Evolutionary conservation across 2,329 filamentous ascomycete species (phyloP).

Genomic region (Xylariaceae sp.): DNA sequence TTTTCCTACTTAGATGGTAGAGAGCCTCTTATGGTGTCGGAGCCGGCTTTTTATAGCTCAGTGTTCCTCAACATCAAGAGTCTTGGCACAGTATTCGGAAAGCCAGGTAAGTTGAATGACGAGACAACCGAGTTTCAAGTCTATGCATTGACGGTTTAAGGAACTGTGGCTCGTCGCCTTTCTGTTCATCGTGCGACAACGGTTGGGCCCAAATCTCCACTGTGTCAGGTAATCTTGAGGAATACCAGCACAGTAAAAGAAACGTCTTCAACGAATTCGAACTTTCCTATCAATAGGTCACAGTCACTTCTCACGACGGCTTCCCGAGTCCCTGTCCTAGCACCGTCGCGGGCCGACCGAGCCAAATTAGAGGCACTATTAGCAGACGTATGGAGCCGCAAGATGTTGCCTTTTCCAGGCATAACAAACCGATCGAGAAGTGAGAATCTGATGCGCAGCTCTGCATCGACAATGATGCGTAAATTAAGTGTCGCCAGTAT

Average conservation of each 20-base stretch:
- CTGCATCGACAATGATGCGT: conserved; percentile 82
- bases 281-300: conserved; percentile 65
- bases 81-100: conserved; percentile 71
- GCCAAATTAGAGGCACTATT: conserved; percentile 71
- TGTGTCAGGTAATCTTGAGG: conserved; percentile 78
- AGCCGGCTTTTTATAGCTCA: conserved; percentile 54
- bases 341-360: conserved; percentile 70
- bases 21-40: conserved; percentile 42
- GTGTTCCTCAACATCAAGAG: conserved; percentile 67
- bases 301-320: conserved; percentile 73
- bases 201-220: conserved; percentile 61
- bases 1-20: conserved; percentile 50
- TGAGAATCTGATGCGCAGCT: conserved; percentile 69
- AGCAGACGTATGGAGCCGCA: conserved; percentile 78
- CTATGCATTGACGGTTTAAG: conserved; percentile 29
- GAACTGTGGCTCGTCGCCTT: conserved; percentile 60
- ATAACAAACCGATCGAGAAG: conserved; percentile 63
- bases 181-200: conserved; percentile 79
- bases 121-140: not conserved
- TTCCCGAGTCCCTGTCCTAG: conserved; percentile 62
- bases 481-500: conserved; percentile 83
- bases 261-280: conserved; percentile 35
- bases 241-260: conserved; percentile 72
- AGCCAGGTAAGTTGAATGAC: conserved; percentile 47
- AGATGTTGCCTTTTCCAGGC: conserved; percentile 76